These are phyloP conservation scores for Cylindrotheca fusiformis DNA, from an alignment of 108 stramenopile genomes.

Conservation along the genomic window DNA sequence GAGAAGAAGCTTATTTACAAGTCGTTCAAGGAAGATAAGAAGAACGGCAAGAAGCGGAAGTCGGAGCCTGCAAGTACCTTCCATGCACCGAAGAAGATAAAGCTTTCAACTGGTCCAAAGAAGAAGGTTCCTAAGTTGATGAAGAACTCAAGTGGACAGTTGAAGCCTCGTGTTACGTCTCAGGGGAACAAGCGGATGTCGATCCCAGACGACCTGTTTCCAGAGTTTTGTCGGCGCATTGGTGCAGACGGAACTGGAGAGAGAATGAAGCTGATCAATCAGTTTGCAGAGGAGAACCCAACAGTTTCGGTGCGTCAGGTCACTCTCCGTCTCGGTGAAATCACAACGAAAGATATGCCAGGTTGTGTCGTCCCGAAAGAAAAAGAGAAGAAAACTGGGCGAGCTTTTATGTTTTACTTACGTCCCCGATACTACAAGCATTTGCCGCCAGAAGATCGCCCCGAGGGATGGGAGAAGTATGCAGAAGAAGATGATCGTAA, in stretches of 20 bases:
- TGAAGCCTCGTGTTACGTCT: constrained; percentile 45
- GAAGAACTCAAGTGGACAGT: constrained; percentile 36
- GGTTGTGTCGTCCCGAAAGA: constrained; percentile 57
- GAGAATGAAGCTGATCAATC: constrained; percentile 73
- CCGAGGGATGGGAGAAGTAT: constrained; percentile 74
- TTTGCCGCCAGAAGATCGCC: constrained; percentile 62
- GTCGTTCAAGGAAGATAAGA: constrained; percentile 20
- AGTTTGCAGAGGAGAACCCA: constrained; percentile 76
- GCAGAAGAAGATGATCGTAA: constrained; percentile 63
- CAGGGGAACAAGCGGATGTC: constrained; percentile 76
- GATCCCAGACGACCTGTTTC: constrained; percentile 74
- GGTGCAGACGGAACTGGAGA: constrained; percentile 65
- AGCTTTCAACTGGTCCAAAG: constrained; percentile 18
- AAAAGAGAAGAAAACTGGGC: constrained; percentile 41
- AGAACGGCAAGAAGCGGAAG: constrained; percentile 39
- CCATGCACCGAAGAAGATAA: constrained; percentile 23
- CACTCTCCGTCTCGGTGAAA: constrained; percentile 72
- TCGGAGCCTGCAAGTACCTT: constrained; percentile 1
- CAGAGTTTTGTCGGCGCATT: constrained; percentile 76
- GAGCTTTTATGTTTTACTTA: constrained; percentile 76
- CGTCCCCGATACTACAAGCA: constrained; percentile 82
- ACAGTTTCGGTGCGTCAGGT: constrained; percentile 76
- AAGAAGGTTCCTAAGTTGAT: constrained; percentile 36
- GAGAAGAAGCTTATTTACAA: constrained; percentile 44
- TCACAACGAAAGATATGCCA: constrained; percentile 80